These are phyloP conservation scores for Ceraceosorus guamensis DNA, from an alignment of 1,284 basidiomycete genomes.

Conservation along the genomic window DNA sequence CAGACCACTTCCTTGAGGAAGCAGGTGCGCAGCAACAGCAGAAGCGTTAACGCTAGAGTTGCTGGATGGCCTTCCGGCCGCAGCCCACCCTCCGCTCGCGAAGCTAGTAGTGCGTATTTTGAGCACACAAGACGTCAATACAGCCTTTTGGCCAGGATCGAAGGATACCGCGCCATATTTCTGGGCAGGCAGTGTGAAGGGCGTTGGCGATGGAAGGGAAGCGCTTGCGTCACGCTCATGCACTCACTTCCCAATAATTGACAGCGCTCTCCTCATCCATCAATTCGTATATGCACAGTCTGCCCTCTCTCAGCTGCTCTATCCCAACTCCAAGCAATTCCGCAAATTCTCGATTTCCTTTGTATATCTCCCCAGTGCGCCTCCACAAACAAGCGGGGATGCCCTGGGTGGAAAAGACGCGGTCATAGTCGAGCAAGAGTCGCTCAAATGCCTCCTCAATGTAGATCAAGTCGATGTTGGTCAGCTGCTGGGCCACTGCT, in stretches of 20 bases:
- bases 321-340: constrained; percentile 77
- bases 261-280: constrained; percentile 70
- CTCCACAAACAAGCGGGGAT: constrained; percentile 96
- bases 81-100: no score
- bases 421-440: constrained; percentile 86
- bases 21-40: no score
- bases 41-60: no score
- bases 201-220: neutral
- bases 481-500: constrained; percentile 68
- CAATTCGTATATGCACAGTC: constrained; percentile 91
- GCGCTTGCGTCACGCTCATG: neutral
- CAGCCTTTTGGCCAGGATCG: constrained; percentile 70
- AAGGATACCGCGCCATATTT: constrained; percentile 56
- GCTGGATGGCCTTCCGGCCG: no score
- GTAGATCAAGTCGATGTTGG: constrained; percentile 92
- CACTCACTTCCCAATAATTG: constrained; percentile 74
- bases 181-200: neutral
- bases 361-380: constrained; percentile 91
- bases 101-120: neutral
- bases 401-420: constrained; percentile 68
- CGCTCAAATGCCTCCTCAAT: constrained; percentile 81
- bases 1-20: no score
- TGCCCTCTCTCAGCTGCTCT: constrained; percentile 73
- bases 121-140: constrained; percentile 85
- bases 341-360: constrained; percentile 89